Conservation (phyloP, 257 asterid genomes). For the Rhazya stricta region DNA sequence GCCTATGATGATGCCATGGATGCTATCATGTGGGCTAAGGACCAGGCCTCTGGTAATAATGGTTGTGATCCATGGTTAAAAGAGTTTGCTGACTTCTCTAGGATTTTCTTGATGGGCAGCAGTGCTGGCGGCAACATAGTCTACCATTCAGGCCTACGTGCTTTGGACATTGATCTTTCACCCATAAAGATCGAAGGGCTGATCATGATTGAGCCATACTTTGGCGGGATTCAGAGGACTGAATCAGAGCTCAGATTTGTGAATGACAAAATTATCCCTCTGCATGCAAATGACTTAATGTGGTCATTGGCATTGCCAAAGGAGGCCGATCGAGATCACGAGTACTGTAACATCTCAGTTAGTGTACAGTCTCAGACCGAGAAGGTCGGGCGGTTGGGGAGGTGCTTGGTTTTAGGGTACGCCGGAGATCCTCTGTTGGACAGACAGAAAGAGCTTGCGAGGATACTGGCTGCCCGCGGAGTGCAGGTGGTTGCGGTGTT, state of each 20-base stretch:
- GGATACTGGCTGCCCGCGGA: slow-evolving; percentile 52
- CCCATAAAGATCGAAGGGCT: slow-evolving; percentile 55
- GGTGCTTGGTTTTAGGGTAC: slow-evolving; percentile 51
- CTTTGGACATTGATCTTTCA: slow-evolving; percentile 29
- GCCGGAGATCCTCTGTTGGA: slow-evolving; percentile 57
- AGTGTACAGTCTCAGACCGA: slow-evolving; percentile 18
- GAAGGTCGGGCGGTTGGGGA: slow-evolving; percentile 45
- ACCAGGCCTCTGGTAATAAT: slow-evolving; percentile 22
- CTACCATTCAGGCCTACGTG: slow-evolving; percentile 37
- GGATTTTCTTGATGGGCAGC: slow-evolving; percentile 56
- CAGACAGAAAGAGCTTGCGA: slow-evolving; percentile 54
- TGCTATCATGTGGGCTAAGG: slow-evolving; percentile 44
- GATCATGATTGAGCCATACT: slow-evolving; percentile 54
- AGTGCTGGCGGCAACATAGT: slow-evolving; percentile 63
- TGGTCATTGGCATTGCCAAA: slow-evolving; percentile 69
- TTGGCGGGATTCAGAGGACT: slow-evolving; percentile 49
- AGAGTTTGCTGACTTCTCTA: slow-evolving; percentile 45
- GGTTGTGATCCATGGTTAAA: slow-evolving; percentile 48
- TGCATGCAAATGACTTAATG: slow-evolving; percentile 43
- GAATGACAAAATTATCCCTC: slow-evolving; percentile 36
- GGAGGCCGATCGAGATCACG: slow-evolving; percentile 51
- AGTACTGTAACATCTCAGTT: slow-evolving; percentile 33
- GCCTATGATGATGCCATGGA: slow-evolving; percentile 74
- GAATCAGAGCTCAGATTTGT: slow-evolving; percentile 38
- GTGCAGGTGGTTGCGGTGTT: slow-evolving; percentile 45